Base-by-base conservation (phyloP, 352 stramenopile species). In the Phytophthora kernoviae region DNA sequence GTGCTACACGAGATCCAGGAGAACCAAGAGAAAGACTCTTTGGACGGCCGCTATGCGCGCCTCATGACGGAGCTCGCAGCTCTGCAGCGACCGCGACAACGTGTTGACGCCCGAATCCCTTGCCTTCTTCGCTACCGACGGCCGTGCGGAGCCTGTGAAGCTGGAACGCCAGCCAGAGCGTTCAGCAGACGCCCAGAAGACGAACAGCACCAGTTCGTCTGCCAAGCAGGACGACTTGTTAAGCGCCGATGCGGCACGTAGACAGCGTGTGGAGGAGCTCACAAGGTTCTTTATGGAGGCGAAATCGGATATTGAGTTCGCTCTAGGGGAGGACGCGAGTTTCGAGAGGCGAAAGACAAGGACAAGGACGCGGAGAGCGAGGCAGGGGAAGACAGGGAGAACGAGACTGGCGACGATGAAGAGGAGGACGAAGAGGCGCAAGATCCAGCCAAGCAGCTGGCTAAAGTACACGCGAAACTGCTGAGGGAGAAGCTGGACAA, bases 231-330 rank as follows among this genome's bases (percentile, higher is more conserved):
- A 92, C 44, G 81, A 93, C 17, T 56, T 90, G 33, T 67, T 94
- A 43, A 88, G 73, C 53, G 84, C 85, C 5, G 87, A 96, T 52
- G 80, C 85, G 2, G 85, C 84, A 30, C 75, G 87, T 4, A 70
- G 84, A 15, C 85, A 94, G 62, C 84, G 85, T 33, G 87, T 96
- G 5, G 87, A 96, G 63, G 87, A 96, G 53, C 72, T 96, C 30
- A 94, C 87, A 44, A 72, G 87, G 1, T 96, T 96, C 64, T 96
- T 96, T 52, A 94, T 96, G 85, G 87, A 96, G 54, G 84, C 85
- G 52, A 96, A 94, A 56, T 94, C 85, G 20, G 87, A 96, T 52
- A 96, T 96, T 53, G 87, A 96, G 54, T 96, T 96, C 71, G 84
- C 84, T 10, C 61, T 94, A 8, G 85, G 87, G 79, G 84, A 17